Evolutionary conservation across 805 yeast genomes (phyloP), one percentile per base, ranked within the genome.

Genomic region (Komagataella ulmi): DNA sequence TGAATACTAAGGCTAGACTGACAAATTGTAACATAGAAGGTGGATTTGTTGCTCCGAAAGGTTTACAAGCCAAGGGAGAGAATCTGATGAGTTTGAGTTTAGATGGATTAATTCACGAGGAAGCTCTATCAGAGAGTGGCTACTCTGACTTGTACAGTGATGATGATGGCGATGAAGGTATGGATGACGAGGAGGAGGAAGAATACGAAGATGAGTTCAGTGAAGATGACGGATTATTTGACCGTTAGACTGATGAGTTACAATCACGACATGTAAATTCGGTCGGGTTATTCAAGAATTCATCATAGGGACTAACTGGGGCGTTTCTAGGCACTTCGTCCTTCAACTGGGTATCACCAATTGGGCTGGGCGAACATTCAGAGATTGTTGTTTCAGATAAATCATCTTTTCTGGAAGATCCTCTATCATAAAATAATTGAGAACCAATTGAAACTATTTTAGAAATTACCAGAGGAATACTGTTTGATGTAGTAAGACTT

Each of bases 1-100:
- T 93, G 24, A 82, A 80, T 36, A 61, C 73, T 51, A 87, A 84
- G 65, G 72, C 80, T 46, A 80, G 76, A 61, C 75, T 93, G 55
- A 78, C 81, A 12, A 84, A 84, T 58, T 91, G 97, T 72, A 83
- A 86, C 55, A 84, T 93, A 23, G 98, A 90, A 65, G 87, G 95
- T 7, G 72, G 81, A 1, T 88, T 82, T 62, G 72, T 71, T 17
- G 90, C 93, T 19, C 72, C 77, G 2, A 70, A 77, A 58, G 81
- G 82, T 50, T 70, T 68, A 2, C 65, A 59, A 49, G 60, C 71
- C 54, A 76, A 74, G 55, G 73, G 66, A 49, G 74, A 62, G 58
- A 70, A 65, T 12, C 62, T 64, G 59, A 65, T 61, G 56, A 68
- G 66, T 50, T 55, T 72, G 18, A 61, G 67, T 3, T 57, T 73